phyloP scores from a whole-genome alignment of 768 basidiomycete genomes.

The Hysterangium stoloniferum region DNA sequence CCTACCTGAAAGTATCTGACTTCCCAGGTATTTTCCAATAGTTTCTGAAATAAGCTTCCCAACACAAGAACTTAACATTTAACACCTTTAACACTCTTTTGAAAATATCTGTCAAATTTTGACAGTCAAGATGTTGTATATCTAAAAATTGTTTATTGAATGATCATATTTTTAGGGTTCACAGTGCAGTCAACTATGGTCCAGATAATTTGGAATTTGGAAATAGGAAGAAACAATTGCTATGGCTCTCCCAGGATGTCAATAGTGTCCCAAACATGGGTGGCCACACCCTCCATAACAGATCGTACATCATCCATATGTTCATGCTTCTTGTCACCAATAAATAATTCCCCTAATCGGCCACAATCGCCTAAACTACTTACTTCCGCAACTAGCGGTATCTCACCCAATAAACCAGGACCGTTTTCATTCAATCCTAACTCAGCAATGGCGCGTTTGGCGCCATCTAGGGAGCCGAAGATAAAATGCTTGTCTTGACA shows the following conservation, averaged over 20 bases:
- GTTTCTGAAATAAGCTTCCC: too few species aligned
- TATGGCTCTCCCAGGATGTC: not conserved
- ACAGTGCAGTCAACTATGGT: too few species aligned
- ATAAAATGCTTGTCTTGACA: constrained; percentile 58
- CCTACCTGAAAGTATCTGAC: too few species aligned
- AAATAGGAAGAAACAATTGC: not conserved
- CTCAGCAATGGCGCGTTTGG: constrained; percentile 33
- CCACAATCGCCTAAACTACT: constrained; percentile 69
- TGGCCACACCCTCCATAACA: constrained; percentile 17
- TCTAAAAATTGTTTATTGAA: too few species aligned
- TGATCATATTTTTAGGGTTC: too few species aligned
- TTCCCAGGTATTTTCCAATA: too few species aligned
- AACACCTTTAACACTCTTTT: too few species aligned
- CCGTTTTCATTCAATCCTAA: not conserved
- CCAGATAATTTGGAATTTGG: not conserved
- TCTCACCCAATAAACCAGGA: constrained; percentile 48
- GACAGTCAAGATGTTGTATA: too few species aligned
- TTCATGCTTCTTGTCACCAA: constrained; percentile 13
- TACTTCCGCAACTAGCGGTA: constrained; percentile 73
- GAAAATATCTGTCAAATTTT: too few species aligned
- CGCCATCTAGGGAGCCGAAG: constrained; percentile 72
- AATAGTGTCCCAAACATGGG: constrained; percentile 14
- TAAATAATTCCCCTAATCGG: constrained; percentile 27
- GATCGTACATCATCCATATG: constrained; percentile 25
- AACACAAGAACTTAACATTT: too few species aligned